A percentile compares a stretch with the other conserved stretches of the same genome.
These are phyloP conservation scores for Monosporascus sp. DNA, from an alignment of 2,329 filamentous ascomycete species.

Conservation along the genomic window DNA sequence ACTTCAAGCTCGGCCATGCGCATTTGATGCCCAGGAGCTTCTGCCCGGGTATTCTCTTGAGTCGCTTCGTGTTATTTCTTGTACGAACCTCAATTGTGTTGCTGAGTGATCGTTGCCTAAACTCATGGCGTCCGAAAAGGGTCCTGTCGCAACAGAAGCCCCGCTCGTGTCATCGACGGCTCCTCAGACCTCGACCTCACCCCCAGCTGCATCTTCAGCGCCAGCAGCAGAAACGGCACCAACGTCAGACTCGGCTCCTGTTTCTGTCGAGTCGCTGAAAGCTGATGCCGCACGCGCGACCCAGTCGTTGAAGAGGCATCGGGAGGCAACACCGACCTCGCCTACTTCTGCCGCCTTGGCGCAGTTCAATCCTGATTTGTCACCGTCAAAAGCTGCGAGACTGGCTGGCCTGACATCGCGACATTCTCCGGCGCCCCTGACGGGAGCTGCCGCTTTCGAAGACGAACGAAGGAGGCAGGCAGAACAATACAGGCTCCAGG, in stretches of 20 bases:
- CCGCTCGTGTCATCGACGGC: conserved; percentile 33
- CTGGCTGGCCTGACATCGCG: conserved; percentile 36
- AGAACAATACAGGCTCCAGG: conserved; percentile 35
- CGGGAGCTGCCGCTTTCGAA: conserved; percentile 48
- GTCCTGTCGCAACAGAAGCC: conserved; percentile 46
- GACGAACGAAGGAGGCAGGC: conserved; percentile 46
- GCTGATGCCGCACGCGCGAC: conserved; percentile 30
- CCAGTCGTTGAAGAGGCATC: conserved; percentile 40
- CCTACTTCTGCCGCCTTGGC: conserved; percentile 24
- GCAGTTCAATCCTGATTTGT: conserved; percentile 34
- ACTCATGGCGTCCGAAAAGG: conserved; percentile 50
- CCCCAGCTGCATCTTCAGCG: conserved; percentile 10
- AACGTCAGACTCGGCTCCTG: conserved; percentile 17
- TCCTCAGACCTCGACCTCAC: conserved; percentile 28
- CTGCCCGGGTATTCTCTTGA: conserved; percentile 13
- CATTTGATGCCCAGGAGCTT: conserved; percentile 25
- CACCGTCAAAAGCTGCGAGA: conserved; percentile 50
- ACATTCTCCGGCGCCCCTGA: conserved; percentile 42
- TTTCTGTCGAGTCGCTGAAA: conserved; percentile 36
- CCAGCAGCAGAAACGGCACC: conserved; percentile 22
- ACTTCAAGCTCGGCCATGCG: conserved; percentile 23
- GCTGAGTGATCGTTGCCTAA: conserved; percentile 11
- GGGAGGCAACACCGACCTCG: conserved; percentile 40
- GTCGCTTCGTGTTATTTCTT: conserved; percentile 16
- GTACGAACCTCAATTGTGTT: conserved; percentile 18